Base-by-base conservation (phyloP, 257 asterid species). In the Cynanchum wilfordii region DNA sequence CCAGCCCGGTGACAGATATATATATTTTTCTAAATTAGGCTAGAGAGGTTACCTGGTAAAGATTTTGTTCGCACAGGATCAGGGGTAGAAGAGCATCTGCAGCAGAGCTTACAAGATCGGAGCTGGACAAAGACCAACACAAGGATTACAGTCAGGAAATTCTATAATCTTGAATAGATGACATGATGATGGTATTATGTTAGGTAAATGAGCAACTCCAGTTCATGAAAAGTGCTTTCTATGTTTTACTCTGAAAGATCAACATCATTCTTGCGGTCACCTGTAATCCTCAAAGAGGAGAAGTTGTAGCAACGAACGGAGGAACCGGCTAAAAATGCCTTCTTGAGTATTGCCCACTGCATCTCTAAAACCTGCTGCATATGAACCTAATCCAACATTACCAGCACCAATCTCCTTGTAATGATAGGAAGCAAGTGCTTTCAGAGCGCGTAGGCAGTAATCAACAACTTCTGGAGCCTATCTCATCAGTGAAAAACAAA, bases 41-140 rank as follows among this genome's bases (percentile, higher is more conserved):
- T 54, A 11, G 36, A 25, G 24, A 71, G 22, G 68, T 60, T 83
- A 91, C 99, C 99, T 94, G 98, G 85, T 88, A 94, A 79, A 90
- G 83, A 86, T 75, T 76, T 78, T 87, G 97, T 85, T 94, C 95
- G 66, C 98, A 91, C 40, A 91, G 84, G 75, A 94, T 86, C 84
- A 94, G 79, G 5, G 99, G 95, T 71, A 94, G 90, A 77, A 94
- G 97, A 45, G 97, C 95, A 82, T 91, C 99, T 33, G 97, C 99
- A 64, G 96, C 93, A 62, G 96, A 75, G 82, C 92, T 84, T 74
- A 94, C 90, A 52, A 91, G 96, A 85, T 94, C 99, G 36, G 82
- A 69, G 81, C 99, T 94, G 93, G 55, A 82, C 76, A 33, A 54
- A 77, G 79, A 80, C 54, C 55, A 76, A 70, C 76, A 73, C 22